Evolutionary conservation across 805 yeast species (phyloP).

Genomic region (Torulaspora delbrueckii): DNA sequence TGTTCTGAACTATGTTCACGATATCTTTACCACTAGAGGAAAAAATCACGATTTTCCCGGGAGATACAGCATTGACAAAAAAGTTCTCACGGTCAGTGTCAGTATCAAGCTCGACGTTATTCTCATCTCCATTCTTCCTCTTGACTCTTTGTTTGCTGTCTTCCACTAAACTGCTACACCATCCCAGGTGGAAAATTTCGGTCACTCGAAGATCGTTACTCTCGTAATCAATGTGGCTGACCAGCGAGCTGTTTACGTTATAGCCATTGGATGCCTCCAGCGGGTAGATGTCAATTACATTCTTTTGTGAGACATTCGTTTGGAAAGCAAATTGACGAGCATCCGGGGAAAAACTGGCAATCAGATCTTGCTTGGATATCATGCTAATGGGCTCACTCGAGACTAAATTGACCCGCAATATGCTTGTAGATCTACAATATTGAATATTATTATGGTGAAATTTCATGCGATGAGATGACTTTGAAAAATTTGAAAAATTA

Average conservation of each 20-base stretch:
- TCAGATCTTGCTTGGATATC: constrained; percentile 17
- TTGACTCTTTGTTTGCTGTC: constrained; percentile 15
- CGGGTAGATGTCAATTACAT: constrained; percentile 34
- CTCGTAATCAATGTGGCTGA: constrained; percentile 32
- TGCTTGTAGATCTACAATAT: not conserved
- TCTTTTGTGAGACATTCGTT: constrained; percentile 33
- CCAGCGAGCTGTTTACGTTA: constrained; percentile 30
- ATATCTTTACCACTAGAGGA: constrained; percentile 35
- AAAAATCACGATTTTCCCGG: constrained; percentile 32
- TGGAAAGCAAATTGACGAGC: constrained; percentile 34
- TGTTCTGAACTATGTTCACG: constrained; percentile 35
- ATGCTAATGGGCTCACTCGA: constrained; percentile 5
- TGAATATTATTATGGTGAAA: not conserved
- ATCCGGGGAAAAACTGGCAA: constrained; percentile 30
- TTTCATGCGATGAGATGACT: constrained; percentile 21
- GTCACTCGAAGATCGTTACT: constrained; percentile 27
- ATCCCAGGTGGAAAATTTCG: constrained; percentile 25
- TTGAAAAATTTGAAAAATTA: constrained; percentile 11
- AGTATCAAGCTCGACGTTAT: constrained; percentile 8
- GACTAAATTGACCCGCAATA: not conserved
- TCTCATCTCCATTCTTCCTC: constrained; percentile 22
- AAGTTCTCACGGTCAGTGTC: constrained; percentile 18
- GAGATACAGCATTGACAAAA: constrained; percentile 29
- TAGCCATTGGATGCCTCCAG: constrained; percentile 25
- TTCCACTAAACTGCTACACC: constrained; percentile 22